Conservation (phyloP, 495 filamentous ascomycete species). For the Hapsidospora chrysogenum region DNA sequence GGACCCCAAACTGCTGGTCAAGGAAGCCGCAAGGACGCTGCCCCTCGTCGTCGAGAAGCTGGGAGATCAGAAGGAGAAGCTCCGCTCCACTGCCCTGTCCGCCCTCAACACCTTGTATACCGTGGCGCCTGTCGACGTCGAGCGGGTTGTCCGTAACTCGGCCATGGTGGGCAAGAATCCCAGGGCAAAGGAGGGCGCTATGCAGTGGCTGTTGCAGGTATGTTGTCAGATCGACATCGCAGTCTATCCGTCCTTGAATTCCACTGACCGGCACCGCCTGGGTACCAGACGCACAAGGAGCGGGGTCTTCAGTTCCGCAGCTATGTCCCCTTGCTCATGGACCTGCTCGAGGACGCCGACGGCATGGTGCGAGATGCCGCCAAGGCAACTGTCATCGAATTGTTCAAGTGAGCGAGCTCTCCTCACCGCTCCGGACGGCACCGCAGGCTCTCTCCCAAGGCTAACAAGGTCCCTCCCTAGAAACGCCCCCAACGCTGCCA, state of each 20-base stretch:
- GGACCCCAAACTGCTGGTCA: conserved; percentile 51
- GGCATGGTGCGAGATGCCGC: conserved; percentile 68
- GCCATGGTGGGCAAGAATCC: conserved; percentile 67
- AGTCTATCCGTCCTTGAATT: not conserved
- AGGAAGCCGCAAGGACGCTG: conserved; percentile 45
- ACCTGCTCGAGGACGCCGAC: conserved; percentile 79
- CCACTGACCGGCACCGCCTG: too few relatives aligned
- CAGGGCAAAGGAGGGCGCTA: conserved; percentile 62
- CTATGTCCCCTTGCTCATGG: conserved; percentile 70
- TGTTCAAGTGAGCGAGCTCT: conserved; percentile 51
- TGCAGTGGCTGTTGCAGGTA: conserved; percentile 69
- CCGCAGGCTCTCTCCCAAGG: not conserved
- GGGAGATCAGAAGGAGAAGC: conserved; percentile 74
- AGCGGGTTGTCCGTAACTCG: conserved; percentile 58
- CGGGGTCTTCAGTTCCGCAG: conserved; percentile 60
- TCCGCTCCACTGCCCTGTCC: conserved; percentile 51
- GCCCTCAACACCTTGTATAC: conserved; percentile 61
- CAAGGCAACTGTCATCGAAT: conserved; percentile 62
- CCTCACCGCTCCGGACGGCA: not conserved
- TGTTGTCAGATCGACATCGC: not conserved
- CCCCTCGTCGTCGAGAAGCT: conserved; percentile 69
- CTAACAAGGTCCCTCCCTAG: conserved; percentile 19
- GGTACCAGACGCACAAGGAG: conserved; percentile 54
- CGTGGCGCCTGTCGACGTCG: conserved; percentile 50
- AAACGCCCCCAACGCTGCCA: conserved; percentile 64